Evolutionary conservation across 2,329 filamentous ascomycete genomes (phyloP).

Genomic region (Cordyceps cicadae): DNA sequence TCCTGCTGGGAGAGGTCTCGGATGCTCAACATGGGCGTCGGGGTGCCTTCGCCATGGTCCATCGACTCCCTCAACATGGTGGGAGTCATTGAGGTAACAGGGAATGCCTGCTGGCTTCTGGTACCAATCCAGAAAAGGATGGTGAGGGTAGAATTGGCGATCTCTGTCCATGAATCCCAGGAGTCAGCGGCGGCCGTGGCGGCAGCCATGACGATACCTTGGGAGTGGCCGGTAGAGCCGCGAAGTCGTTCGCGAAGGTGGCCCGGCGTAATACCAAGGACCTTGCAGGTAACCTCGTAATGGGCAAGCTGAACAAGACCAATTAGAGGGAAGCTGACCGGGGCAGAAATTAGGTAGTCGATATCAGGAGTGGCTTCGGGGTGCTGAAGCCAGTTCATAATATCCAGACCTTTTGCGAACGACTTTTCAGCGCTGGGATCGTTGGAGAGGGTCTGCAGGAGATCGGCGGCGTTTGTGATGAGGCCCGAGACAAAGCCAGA

Average conservation of each 20-base stretch:
- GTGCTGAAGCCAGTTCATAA: constrained; percentile 87
- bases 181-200: constrained; percentile 83
- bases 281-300: constrained; percentile 89
- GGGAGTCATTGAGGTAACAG: constrained; percentile 85
- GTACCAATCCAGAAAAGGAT: constrained; percentile 98
- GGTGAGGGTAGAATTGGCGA: constrained; percentile 71
- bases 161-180: constrained; percentile 85
- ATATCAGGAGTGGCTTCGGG: constrained; percentile 84
- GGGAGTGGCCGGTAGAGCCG: constrained; percentile 91
- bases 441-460: constrained; percentile 76
- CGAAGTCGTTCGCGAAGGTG: constrained; percentile 75
- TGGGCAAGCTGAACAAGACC: constrained; percentile 93
- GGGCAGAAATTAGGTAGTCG: constrained; percentile 89
- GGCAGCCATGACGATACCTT: constrained; percentile 89
- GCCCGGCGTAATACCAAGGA: constrained; percentile 81
- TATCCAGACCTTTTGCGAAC: constrained; percentile 92
- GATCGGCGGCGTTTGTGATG: constrained; percentile 69
- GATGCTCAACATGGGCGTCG: constrained; percentile 96
- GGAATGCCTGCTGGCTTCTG: constrained; percentile 94
- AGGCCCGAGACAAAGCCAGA: constrained; percentile 83
- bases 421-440: constrained; percentile 87
- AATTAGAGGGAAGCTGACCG: constrained; percentile 92
- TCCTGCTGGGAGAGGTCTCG: constrained; percentile 81
- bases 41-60: constrained; percentile 88
- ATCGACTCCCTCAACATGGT: constrained; percentile 85